Conservation (phyloP, 1,284 basidiomycete genomes). For the Pascua guehoae region DNA sequence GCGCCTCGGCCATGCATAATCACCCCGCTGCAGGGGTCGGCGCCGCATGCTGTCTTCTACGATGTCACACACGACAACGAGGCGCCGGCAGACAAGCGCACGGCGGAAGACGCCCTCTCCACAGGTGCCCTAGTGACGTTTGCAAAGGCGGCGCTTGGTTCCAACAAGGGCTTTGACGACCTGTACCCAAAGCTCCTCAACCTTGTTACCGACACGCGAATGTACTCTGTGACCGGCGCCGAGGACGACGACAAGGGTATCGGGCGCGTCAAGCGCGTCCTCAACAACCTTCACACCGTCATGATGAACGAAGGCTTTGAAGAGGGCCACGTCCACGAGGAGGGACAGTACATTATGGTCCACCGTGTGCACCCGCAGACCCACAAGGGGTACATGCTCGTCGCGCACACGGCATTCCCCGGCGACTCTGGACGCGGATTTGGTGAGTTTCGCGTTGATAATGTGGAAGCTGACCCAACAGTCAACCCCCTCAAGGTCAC, state of each 20-base stretch:
- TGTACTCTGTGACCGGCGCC: conserved; percentile 62
- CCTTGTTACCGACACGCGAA: conserved; percentile 74
- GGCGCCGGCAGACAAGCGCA: conserved; percentile 78
- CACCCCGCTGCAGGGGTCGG: conserved; percentile 73
- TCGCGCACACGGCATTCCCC: conserved; percentile 87
- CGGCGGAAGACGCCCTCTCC: conserved; percentile 87
- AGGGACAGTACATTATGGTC: conserved; percentile 87
- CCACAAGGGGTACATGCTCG: conserved; percentile 83
- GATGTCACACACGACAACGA: conserved; percentile 96
- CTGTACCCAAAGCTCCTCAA: conserved; percentile 88
- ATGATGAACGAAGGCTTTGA: conserved; percentile 77
- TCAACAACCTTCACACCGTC: conserved; percentile 83
- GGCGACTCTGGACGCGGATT: conserved; percentile 72
- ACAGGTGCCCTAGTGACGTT: conserved; percentile 85
- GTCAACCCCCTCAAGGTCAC: conserved; percentile 78
- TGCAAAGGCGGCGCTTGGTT: conserved; percentile 77
- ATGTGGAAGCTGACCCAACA: conserved; percentile 38
- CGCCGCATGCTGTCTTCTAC: conserved; percentile 86
- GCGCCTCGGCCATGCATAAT: conserved; percentile 68
- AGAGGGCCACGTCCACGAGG: conserved; percentile 92
- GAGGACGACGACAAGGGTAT: conserved; percentile 57
- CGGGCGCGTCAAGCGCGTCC: conserved; percentile 70
- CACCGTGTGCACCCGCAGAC: conserved; percentile 86
- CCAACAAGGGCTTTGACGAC: conserved; percentile 93
- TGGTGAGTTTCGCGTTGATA: conserved; percentile 53